These are phyloP conservation scores for Streptanthus diversifolius DNA, from an alignment of 345 rosid genomes.

Conservation along the genomic window DNA sequence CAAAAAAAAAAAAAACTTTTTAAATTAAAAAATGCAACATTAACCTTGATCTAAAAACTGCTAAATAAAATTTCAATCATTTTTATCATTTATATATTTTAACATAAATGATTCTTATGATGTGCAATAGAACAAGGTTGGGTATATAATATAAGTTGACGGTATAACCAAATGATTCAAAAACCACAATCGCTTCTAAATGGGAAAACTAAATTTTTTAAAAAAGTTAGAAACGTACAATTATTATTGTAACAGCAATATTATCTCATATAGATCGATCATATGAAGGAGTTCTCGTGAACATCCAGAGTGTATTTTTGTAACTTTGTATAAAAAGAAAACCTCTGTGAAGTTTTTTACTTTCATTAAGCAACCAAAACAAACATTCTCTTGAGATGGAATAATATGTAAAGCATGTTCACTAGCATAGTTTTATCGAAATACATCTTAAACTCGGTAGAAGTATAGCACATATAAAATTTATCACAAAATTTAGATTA, in stretches of 20 bases:
- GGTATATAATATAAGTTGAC: too few relatives aligned
- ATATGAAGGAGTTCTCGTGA: background rate
- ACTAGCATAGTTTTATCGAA: background rate
- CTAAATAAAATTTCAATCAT: too few relatives aligned
- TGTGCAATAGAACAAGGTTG: background rate
- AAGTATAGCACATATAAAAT: too few relatives aligned
- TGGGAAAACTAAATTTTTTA: background rate
- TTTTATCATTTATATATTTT: too few relatives aligned
- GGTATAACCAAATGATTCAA: background rate
- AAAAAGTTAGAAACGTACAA: background rate
- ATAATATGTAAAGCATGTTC: background rate
- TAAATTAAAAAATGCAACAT: too few relatives aligned
- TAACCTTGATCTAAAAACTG: too few relatives aligned
- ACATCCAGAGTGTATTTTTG: background rate
- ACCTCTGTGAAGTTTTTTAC: background rate
- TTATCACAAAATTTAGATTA: too few relatives aligned
- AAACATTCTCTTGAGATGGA: too few relatives aligned
- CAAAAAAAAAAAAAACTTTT: too few relatives aligned
- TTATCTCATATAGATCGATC: background rate
- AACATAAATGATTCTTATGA: background rate
- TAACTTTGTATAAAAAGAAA: background rate
- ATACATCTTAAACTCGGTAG: background rate
- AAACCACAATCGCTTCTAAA: background rate
- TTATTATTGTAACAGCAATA: background rate
- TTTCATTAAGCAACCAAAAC: background rate